Evolutionary conservation across 805 yeast species (phyloP).

Genomic region (Yarrowia divulgata): DNA sequence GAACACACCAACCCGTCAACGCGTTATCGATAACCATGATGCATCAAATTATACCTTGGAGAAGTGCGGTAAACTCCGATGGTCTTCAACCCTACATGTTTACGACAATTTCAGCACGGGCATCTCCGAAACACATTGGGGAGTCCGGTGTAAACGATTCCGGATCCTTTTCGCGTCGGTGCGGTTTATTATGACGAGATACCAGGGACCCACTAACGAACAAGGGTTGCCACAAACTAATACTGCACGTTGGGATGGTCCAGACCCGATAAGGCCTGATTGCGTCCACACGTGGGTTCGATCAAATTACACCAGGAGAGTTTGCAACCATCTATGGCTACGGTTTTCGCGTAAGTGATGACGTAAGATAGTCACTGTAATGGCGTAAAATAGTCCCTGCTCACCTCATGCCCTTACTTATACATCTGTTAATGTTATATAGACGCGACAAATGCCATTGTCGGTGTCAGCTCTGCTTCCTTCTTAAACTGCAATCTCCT

Average conservation of each 20-base stretch:
- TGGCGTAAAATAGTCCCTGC: too few relatives aligned
- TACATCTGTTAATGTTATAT: neutral
- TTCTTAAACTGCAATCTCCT: neutral
- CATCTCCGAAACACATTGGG: neutral
- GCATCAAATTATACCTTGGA: neutral
- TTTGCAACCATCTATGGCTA: too few relatives aligned
- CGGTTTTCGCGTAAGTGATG: neutral
- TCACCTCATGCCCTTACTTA: neutral
- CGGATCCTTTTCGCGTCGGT: neutral
- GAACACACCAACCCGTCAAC: neutral
- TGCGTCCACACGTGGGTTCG: constrained; percentile 18
- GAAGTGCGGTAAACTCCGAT: constrained; percentile 5
- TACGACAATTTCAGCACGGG: too few relatives aligned
- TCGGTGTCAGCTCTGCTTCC: neutral
- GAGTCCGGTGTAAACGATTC: neutral
- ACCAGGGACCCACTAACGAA: neutral
- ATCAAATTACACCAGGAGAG: neutral
- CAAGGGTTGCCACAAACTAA: neutral
- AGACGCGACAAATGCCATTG: neutral
- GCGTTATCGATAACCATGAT: neutral
- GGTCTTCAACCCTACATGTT: neutral
- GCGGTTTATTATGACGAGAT: neutral
- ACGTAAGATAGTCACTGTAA: too few relatives aligned
- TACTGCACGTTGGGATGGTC: neutral
- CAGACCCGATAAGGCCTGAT: constrained; percentile 8